Percentiles rank a stretch among this genome's conserved stretches.
These are phyloP conservation scores for Amoebophrya sp. DNA, from an alignment of 169 alveolate genomes.

Conservation along the genomic window DNA sequence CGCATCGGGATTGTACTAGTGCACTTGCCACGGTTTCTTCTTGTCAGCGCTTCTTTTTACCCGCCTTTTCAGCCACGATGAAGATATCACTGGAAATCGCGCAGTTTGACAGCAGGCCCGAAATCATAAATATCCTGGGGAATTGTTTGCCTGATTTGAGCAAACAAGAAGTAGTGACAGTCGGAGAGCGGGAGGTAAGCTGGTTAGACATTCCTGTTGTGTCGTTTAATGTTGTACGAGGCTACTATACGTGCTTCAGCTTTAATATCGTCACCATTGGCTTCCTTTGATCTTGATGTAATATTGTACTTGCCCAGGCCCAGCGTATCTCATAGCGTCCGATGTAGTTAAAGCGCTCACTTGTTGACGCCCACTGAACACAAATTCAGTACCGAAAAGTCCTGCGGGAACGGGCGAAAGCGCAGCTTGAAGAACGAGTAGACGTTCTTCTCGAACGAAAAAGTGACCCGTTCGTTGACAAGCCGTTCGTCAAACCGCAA, in stretches of 20 bases:
- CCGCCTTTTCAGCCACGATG: conserved; percentile 14
- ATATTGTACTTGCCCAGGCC: no score
- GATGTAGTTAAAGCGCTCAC: no score
- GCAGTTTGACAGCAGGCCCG: conserved; percentile 11
- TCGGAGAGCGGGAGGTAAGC: conserved; percentile 14
- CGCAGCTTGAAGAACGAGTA: background rate
- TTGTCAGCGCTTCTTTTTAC: no score
- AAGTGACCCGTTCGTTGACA: conserved; percentile 15
- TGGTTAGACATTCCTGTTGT: no score
- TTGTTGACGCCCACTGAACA: no score
- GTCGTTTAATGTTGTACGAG: no score
- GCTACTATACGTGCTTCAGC: no score
- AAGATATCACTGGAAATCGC: background rate
- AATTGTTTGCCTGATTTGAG: background rate
- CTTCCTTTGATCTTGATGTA: no score
- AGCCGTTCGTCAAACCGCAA: background rate
- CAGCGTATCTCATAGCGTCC: no score
- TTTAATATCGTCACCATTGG: no score
- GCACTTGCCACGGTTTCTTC: no score
- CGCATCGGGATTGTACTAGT: no score
- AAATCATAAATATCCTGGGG: background rate
- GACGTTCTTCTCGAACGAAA: background rate
- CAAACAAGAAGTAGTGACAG: background rate
- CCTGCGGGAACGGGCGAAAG: background rate
- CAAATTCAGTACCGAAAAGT: conserved; percentile 11